Conservation (phyloP, 2,329 filamentous ascomycete species). For the Cadophora malorum region DNA sequence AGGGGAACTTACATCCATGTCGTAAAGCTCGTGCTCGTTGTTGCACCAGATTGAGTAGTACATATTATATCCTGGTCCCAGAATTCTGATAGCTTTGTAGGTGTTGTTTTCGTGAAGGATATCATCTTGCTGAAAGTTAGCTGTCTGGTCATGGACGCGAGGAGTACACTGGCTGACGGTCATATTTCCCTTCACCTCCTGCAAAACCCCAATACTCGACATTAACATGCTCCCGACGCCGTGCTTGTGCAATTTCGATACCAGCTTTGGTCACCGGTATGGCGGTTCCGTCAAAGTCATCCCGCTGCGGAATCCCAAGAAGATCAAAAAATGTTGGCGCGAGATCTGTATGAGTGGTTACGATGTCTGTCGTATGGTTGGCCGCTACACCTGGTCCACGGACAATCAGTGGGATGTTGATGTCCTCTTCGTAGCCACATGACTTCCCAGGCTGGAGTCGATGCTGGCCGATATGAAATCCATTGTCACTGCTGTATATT, state of each 20-base stretch:
- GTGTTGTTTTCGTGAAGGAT: slow-evolving; percentile 50
- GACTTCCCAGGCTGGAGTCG: slow-evolving; percentile 56
- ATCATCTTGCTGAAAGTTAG: background rate
- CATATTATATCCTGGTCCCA: slow-evolving; percentile 58
- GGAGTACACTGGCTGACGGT: background rate
- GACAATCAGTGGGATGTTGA: slow-evolving; percentile 59
- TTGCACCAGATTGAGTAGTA: slow-evolving; percentile 73
- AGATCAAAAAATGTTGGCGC: slow-evolving; percentile 55
- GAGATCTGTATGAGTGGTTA: slow-evolving; percentile 61
- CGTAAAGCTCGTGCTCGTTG: slow-evolving; percentile 69
- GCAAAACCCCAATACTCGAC: slow-evolving; percentile 53
- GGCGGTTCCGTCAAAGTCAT: slow-evolving; percentile 54
- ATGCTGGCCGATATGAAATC: slow-evolving; percentile 58
- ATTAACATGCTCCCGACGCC: slow-evolving; percentile 52
- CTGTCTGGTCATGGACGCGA: background rate
- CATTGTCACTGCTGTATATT: slow-evolving; percentile 63
- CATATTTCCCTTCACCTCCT: slow-evolving; percentile 34
- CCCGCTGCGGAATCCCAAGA: slow-evolving; percentile 43
- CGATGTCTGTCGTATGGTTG: slow-evolving; percentile 47
- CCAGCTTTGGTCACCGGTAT: slow-evolving; percentile 47
- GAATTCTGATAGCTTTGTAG: slow-evolving; percentile 54
- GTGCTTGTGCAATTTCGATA: slow-evolving; percentile 25
- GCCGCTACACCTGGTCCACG: slow-evolving; percentile 60
- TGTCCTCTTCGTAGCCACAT: slow-evolving; percentile 57
- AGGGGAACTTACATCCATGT: slow-evolving; percentile 52